Evolutionary conservation across 176 grass and related monocot genomes (phyloP), one percentile per base, ranked within the genome.

Genomic region (Oryza brachyantha): DNA sequence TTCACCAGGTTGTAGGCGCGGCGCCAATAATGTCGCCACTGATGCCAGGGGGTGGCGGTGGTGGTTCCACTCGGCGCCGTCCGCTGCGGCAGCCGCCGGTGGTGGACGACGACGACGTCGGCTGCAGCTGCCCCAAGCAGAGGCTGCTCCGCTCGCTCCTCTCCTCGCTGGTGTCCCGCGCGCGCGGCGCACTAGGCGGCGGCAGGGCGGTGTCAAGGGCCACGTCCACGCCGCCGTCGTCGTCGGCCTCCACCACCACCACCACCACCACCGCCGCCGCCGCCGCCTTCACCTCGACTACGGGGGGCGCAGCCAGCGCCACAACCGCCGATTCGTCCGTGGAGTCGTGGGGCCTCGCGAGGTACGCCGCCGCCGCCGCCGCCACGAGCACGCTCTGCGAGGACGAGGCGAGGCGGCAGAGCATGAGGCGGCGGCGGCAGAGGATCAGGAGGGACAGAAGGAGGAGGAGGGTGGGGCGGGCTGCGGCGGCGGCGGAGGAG

Each of bases 51-150:
- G 6, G 57, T 4, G 22, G 36, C 13, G n/a, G n/a, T n/a, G 31
- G 85, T 25, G 39, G 41, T 5, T 36, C 61, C 16, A 39, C 43
- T 5, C 81, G 86, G 17, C 68, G 65, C 9, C 21, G 73, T 31
- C 52, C 90, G 26, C 85, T 77, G 62, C 62, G 88, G 13, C 88
- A 72, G n/a, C 87, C 83, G 29, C 64, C 79, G 16, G 81, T 90
- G 54, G 93, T 37, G 46, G 29, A 70, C 43, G 87, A 94, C 83
- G 70, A 50, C 48, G 48, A 52, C 19, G 48, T 94, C 26, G 95
- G 89, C n/a, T 98, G 95, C 95, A 80, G 63, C 76, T 98, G 95
- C 82, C 80, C 87, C 27, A 24, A 80, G 27, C 67, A 87, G 28
- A 86, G 83, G 66, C 34, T 91, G 14, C 73, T 90, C 73, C 57